Base-by-base conservation (phyloP, 495 filamentous ascomycete genomes). In the Lasiosphaeris hirsuta region DNA sequence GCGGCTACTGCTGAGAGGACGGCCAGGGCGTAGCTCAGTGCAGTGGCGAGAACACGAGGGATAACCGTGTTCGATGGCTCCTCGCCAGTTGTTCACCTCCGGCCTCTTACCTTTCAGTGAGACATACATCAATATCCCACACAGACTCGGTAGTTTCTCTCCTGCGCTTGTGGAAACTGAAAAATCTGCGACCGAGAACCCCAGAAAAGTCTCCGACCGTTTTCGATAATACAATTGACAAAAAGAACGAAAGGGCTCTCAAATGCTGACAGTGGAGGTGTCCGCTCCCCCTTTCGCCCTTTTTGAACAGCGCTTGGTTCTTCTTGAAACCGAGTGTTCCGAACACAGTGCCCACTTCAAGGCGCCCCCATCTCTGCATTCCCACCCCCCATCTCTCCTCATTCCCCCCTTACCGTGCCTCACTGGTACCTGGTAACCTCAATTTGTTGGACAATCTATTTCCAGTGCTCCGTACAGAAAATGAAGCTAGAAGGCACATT, bases 361-460 rank as follows among this genome's bases (percentile, higher is more conserved):
- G 23, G 23, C 23, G 5, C 23, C 23, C 57, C 36, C 15, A 13
- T 11, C 30, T 30, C 39, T 30, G 18, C 10, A 15, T 45, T 13
- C 44, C 45, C 10, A 15, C 37, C 8, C 44, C 45, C 54, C 45
- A 36, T 36, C 18, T 19, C 17, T 40, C 23, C 23, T 30, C n/a
- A 14, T 17, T 37, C 35, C 49, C 49, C 49, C 37, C 10, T 51
- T 18, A 8, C 35, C 39, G 23, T 33, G 48, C 51, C 50, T 62
- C 30, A 13, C 39, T 43, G 53, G 51, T 19, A 45, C 47, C 45
- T 56, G 57, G 47, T 40, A 38, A 23, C n/a, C 19, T 41, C 49
- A 48, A 23, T 43, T 42, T 42, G 42, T 17, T 10, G 50, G 48
- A 40, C 57, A 60, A 63, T 67, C 56, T 60, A 67, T 67, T 64